phyloP scores from a whole-genome alignment of 176 grass and related monocot genomes.

The Lolium perenne region DNA sequence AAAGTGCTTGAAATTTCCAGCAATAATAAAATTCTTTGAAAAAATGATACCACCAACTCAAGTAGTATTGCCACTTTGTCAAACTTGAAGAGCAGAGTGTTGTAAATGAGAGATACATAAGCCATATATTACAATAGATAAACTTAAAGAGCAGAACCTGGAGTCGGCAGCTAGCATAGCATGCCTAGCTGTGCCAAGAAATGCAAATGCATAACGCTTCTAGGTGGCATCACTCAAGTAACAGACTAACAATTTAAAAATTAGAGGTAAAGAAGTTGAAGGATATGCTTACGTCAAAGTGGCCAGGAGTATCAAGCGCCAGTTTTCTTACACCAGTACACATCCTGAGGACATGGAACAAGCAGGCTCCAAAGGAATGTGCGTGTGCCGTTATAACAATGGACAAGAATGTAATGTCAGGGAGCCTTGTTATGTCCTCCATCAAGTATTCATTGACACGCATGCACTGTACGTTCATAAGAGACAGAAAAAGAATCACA shows the following conservation, averaged over 20 bases:
- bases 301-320: not conserved
- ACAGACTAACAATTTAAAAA: not conserved
- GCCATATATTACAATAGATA: not conserved
- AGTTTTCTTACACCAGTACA: not conserved
- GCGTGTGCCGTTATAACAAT: not conserved
- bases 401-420: not conserved
- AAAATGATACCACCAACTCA: not conserved
- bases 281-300: conserved; percentile 1
- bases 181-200: not conserved
- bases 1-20: too few species aligned
- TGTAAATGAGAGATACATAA: not conserved
- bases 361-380: conserved; percentile 5
- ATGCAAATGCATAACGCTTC: not conserved
- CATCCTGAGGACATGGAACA: not conserved
- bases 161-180: not conserved
- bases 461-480: not conserved
- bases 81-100: not conserved
- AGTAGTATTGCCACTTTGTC: not conserved
- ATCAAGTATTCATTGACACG: not conserved
- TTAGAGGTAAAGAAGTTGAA: not conserved
- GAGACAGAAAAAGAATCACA: not conserved
- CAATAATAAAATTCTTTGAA: too few species aligned
- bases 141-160: not conserved
- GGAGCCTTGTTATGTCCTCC: not conserved
- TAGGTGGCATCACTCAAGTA: not conserved